Evolutionary conservation across 2,329 filamentous ascomycete species (phyloP).

Genomic region (Fusarium metavorans): DNA sequence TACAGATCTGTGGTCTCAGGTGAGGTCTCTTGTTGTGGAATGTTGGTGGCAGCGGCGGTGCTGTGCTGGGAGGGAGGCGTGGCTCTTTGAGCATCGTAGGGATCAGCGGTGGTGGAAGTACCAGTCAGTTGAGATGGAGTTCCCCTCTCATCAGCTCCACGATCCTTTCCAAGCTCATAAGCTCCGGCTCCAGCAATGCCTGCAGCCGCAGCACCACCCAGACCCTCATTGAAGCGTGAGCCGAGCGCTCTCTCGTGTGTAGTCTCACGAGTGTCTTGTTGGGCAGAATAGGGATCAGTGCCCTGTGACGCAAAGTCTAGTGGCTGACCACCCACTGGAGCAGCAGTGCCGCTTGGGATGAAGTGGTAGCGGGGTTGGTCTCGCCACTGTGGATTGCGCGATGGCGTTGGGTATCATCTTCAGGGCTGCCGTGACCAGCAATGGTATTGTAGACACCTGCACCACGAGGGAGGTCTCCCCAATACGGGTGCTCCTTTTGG

Average conservation of each 20-base stretch:
- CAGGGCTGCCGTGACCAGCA: conserved; percentile 26
- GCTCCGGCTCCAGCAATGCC: conserved; percentile 14
- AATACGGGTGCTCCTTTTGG: conserved; percentile 31
- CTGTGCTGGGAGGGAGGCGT: background rate
- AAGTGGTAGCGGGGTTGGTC: background rate
- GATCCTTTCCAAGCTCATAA: conserved; percentile 17
- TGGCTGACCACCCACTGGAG: background rate
- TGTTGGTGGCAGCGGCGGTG: background rate
- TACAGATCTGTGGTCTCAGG: background rate
- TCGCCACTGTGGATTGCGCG: background rate
- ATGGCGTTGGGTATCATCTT: conserved; percentile 19
- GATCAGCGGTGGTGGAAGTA: background rate
- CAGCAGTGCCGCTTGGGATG: conserved; percentile 5
- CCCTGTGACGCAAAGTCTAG: background rate
- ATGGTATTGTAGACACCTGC: conserved; percentile 15
- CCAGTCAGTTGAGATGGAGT: background rate
- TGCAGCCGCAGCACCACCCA: conserved; percentile 2
- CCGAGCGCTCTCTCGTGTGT: conserved; percentile 1
- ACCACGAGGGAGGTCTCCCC: conserved; percentile 29
- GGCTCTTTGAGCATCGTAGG: background rate
- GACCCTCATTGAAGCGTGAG: conserved; percentile 18
- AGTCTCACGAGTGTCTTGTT: conserved; percentile 2
- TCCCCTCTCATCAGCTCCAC: background rate
- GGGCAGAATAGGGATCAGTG: background rate
- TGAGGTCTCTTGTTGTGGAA: background rate